phyloP scores from a whole-genome alignment of 306 rosid species.

The Medicago truncatula region DNA sequence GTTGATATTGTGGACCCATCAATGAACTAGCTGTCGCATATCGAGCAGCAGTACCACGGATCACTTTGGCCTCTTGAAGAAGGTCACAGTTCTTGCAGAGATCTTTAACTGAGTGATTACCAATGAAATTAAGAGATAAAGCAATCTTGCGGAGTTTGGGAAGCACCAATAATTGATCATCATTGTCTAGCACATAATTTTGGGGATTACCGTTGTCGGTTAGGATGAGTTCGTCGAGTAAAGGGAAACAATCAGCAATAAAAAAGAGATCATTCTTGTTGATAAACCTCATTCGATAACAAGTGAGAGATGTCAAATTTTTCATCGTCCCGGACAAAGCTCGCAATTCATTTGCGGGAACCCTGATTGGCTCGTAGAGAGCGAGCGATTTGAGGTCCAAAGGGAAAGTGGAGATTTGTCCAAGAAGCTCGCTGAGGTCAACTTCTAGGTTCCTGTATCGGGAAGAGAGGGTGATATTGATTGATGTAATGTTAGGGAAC shows the following conservation, averaged over 20 bases:
- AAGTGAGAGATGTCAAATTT: constrained; percentile 47
- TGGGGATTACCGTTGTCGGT: no score
- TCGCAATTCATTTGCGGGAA: constrained; percentile 48
- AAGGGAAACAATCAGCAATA: background rate
- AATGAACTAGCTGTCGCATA: no score
- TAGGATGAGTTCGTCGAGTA: background rate
- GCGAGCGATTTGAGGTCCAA: constrained; percentile 46
- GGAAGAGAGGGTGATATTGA: background rate
- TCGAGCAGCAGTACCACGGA: no score
- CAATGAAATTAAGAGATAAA: no score
- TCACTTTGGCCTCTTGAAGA: no score
- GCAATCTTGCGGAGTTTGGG: no score
- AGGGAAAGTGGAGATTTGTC: constrained; percentile 44
- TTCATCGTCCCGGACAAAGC: constrained; percentile 23
- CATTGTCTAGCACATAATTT: accelerated
- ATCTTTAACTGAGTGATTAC: no score
- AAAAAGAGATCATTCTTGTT: background rate
- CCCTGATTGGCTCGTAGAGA: constrained; percentile 35
- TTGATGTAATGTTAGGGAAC: constrained; percentile 38
- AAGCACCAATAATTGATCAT: no score
- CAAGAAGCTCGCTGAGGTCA: constrained; percentile 46
- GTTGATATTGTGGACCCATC: no score
- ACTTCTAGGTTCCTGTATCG: background rate
- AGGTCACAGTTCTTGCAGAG: no score
- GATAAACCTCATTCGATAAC: no score